Conservation (phyloP, 2,329 filamentous ascomycete species). For the Truncatella angustata region DNA sequence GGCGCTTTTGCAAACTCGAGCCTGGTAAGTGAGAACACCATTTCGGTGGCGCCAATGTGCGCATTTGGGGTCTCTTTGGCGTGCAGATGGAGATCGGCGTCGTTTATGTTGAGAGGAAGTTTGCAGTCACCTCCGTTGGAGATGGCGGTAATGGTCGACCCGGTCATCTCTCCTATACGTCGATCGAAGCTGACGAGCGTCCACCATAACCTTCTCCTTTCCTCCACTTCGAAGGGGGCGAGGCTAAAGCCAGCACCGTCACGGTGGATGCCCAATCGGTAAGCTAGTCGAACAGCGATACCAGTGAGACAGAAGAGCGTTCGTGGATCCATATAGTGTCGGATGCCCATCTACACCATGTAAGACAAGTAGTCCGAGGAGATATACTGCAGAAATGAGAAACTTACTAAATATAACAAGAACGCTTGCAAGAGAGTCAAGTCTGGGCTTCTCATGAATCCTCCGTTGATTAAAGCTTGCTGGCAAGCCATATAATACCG, state of each 20-base stretch:
- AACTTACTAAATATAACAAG: slow-evolving; percentile 61
- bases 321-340: slow-evolving; percentile 58
- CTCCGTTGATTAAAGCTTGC: slow-evolving; percentile 64
- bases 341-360: slow-evolving; percentile 48
- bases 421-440: slow-evolving; percentile 66
- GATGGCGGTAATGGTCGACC: slow-evolving; percentile 55
- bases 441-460: slow-evolving; percentile 66
- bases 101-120: slow-evolving; percentile 60
- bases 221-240: slow-evolving; percentile 62
- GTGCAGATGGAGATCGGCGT: slow-evolving; percentile 56
- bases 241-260: slow-evolving; percentile 54
- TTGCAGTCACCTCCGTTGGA: slow-evolving; percentile 53
- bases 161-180: slow-evolving; percentile 66
- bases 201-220: slow-evolving; percentile 74
- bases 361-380: slow-evolving; percentile 20
- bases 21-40: slow-evolving; percentile 57
- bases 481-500: slow-evolving; percentile 59
- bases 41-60: slow-evolving; percentile 54
- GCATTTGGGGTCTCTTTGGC: slow-evolving; percentile 52
- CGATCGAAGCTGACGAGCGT: slow-evolving; percentile 66
- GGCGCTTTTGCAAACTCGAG: slow-evolving; percentile 57
- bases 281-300: slow-evolving; percentile 64
- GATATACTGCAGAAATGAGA: not conserved
- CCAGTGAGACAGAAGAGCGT: slow-evolving; percentile 61
- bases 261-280: slow-evolving; percentile 66